These are phyloP conservation scores for Penicillium malachiteum DNA, from an alignment of 495 filamentous ascomycete genomes.

Conservation along the genomic window DNA sequence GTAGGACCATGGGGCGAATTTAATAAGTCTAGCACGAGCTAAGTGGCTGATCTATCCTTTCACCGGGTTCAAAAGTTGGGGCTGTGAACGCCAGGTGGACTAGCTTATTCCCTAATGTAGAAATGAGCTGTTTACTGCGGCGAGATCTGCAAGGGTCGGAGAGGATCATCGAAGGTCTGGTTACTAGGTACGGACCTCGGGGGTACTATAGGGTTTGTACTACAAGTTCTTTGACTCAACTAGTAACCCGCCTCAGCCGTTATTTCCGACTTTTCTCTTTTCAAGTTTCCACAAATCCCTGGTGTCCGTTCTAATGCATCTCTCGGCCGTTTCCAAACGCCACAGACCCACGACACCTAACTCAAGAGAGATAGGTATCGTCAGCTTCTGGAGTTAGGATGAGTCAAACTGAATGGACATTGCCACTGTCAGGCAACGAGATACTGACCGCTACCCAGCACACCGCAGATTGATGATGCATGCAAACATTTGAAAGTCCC, in stretches of 20 bases:
- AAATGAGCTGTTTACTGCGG: not conserved
- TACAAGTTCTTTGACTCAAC: no score
- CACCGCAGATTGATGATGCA: not conserved
- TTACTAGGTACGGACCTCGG: not conserved
- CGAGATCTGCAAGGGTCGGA: not conserved
- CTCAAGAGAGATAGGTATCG: not conserved
- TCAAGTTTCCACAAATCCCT: not conserved
- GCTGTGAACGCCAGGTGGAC: conserved; percentile 2
- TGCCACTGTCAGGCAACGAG: conserved; percentile 20
- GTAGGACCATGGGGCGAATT: not conserved
- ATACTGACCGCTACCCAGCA: not conserved
- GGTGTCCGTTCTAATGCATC: not conserved
- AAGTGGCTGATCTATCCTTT: not conserved
- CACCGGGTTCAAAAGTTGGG: not conserved
- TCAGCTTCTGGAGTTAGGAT: conserved; percentile 3
- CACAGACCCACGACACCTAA: conserved; percentile 14
- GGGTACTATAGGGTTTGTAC: no score
- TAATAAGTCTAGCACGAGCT: not conserved
- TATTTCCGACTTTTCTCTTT: not conserved
- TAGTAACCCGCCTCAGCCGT: not conserved
- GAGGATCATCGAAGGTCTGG: not conserved
- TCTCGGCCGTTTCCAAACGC: conserved; percentile 6
- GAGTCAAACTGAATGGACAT: not conserved
- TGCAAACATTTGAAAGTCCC: not conserved
- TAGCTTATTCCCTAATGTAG: not conserved